Base-by-base conservation (phyloP, 176 grass and related monocot species). In the Thalia dealbata region DNA sequence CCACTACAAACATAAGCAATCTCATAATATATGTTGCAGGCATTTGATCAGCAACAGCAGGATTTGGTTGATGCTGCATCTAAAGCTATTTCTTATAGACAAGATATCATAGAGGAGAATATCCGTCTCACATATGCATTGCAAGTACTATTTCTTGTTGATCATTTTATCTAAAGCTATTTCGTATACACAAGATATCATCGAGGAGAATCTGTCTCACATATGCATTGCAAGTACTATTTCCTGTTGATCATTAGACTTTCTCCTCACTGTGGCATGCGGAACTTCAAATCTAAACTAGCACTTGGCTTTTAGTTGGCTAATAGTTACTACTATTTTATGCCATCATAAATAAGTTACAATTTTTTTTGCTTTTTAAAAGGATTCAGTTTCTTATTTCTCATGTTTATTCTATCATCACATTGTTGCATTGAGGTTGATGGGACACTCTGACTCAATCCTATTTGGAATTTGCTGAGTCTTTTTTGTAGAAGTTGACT, bases 101-200 rank as follows among this genome's bases (percentile, higher is more conserved):
- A 97, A 81, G 89, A 92, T 79, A 88, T 97, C 78, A 84, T 91
- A 12, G 93, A 97, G 76, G 89, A 97, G 80, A 97, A 97, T 73
- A 83, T 90, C 69, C 93, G 85, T 46, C 81, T 97, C 22, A 72
- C 87, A 50, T 86, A 91, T 81, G 83, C 84, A 42, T 81, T 92
- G 71, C 93, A 97, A 91, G 93, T 92, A 92, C 50, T 73, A 32
- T 71, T 79, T 70, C 67, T 77, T 67, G 27, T 30, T 76, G 18
- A n/a, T n/a, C n/a, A n/a, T n/a, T n/a, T n/a, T n/a, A 78, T 92
- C 89, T 50, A 92, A 97, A 83, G 87, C 93, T 82, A 88, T 97
- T 82, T 90, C 68, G 12, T 97, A 97, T 64, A 90, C 89, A 82
- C 93, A 97, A 81, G 89, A 92, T 79, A 88, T 97, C 78, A 84